phyloP scores from a whole-genome alignment of 2,329 filamentous ascomycete species.

The Xylaria hypoxylon region DNA sequence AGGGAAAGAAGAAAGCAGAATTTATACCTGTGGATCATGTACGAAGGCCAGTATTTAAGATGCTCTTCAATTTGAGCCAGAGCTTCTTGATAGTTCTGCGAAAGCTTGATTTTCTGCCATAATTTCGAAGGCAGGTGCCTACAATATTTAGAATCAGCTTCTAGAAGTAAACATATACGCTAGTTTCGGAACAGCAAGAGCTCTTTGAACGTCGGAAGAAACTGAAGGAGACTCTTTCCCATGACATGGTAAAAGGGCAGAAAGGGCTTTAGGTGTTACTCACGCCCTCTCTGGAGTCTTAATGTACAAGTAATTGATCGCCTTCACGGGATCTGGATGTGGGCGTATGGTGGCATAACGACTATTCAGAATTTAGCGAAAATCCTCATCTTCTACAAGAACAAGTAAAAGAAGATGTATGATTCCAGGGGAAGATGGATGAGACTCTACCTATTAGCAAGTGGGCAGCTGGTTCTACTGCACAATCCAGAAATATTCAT shows the following conservation, averaged over 20 bases:
- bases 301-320: slow-evolving; percentile 93
- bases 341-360: slow-evolving; percentile 40
- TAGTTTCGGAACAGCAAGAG: not conserved
- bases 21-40: slow-evolving; percentile 54
- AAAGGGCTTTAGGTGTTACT: slow-evolving; percentile 17
- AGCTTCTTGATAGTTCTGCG: slow-evolving; percentile 89
- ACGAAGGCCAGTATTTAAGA: slow-evolving; percentile 94
- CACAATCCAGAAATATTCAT: slow-evolving; percentile 75
- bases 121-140: slow-evolving; percentile 85
- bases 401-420: not conserved
- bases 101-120: slow-evolving; percentile 94
- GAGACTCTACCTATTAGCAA: slow-evolving; percentile 47
- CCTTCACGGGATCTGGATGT: slow-evolving; percentile 69
- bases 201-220: not conserved
- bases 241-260: not conserved
- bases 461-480: slow-evolving; percentile 67
- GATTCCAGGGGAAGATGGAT: not conserved
- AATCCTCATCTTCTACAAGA: not conserved
- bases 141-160: slow-evolving; percentile 61
- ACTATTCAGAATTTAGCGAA: slow-evolving; percentile 26
- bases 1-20: not conserved
- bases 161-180: slow-evolving; percentile 1
- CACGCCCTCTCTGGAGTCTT: slow-evolving; percentile 79
- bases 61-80: slow-evolving; percentile 87
- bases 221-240: not conserved